phyloP scores from a whole-genome alignment of 257 asterid species.

The Paulownia fortunei region DNA sequence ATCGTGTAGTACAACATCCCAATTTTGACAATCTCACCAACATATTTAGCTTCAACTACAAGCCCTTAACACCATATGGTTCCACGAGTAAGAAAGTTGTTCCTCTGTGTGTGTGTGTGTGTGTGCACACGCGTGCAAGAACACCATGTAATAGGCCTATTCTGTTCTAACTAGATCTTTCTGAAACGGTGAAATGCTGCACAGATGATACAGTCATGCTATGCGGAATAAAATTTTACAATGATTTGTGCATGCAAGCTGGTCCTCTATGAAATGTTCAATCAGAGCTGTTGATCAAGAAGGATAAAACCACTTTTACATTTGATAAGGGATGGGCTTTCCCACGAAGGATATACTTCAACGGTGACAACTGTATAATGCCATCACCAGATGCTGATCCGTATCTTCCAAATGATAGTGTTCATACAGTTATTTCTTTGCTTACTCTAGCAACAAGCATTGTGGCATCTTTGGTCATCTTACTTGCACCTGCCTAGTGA shows the following conservation, averaged over 20 bases:
- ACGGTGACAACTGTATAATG: conserved; percentile 58
- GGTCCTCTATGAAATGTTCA: conserved; percentile 59
- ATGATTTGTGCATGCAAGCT: conserved; percentile 48
- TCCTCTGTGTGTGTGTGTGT: no score
- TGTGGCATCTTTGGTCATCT: conserved; percentile 32
- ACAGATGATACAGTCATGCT: conserved; percentile 61
- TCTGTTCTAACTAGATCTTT: no score
- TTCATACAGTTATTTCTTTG: background rate
- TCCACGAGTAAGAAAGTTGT: conserved; percentile 58
- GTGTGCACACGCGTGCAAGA: no score
- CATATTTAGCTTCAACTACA: conserved; percentile 53
- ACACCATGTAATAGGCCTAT: no score
- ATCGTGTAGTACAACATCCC: conserved; percentile 55
- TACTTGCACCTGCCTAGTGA: conserved; percentile 28
- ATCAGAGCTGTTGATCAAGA: conserved; percentile 51
- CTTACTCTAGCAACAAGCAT: conserved; percentile 5
- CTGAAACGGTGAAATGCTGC: background rate
- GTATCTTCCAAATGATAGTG: conserved; percentile 36
- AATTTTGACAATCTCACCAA: conserved; percentile 47
- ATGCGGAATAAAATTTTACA: conserved; percentile 52
- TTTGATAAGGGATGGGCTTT: conserved; percentile 67
- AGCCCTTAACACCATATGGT: conserved; percentile 39
- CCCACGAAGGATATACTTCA: conserved; percentile 53
- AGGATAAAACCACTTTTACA: conserved; percentile 46
- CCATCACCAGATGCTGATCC: conserved; percentile 58